Base-by-base conservation (phyloP, 345 rosid genomes). In the Lumnitzera racemosa region DNA sequence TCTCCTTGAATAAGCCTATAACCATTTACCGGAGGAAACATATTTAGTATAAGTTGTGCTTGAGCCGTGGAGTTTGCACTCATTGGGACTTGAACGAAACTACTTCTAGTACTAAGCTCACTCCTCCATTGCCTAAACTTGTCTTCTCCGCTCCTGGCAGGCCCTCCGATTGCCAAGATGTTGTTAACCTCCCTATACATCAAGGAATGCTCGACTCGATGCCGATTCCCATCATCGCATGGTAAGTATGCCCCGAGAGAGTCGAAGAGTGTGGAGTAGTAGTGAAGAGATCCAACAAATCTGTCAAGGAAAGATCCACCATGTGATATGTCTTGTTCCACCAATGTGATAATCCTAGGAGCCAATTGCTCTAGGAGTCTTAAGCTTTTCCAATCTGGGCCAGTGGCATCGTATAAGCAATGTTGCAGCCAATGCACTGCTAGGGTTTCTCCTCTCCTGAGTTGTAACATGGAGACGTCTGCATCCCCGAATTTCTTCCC, bases 341-440 rank as follows among this genome's bases (percentile, higher is more conserved):
- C 83, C 29, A 86, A 68, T 2, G 92, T 86, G 49, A 83, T 64
- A 15, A 83, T 63, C 53, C 72, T 62, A 0, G 87, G 92, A 2
- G 78, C 51, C 53, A 83, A 2, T 63, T 78, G 77, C 43, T 81
- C 78, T 0, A 86, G 75, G 0, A 81, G 71, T 49, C 81, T 75
- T 73, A 83, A 27, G 13, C 81, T 70, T 53, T 83, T 81, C 83
- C 85, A 77, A 43, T 86, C 89, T 1, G 83, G 79, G 2, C 88
- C 88, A 0, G 78, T 76, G 52, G 83, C 80, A 47, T 86, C 88
- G 31, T 86, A 86, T 0, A 86, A 58, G 3, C 85, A 77, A 53
- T 83, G 92, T 54, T 83, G 87, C 31, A 83, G 73, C 92, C 88
- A 86, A 49, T 86, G 92, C 52, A 86, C 80, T 0, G 87, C 87